phyloP scores from a whole-genome alignment of 305 asterid genomes.

The Euphrasia arctica region DNA sequence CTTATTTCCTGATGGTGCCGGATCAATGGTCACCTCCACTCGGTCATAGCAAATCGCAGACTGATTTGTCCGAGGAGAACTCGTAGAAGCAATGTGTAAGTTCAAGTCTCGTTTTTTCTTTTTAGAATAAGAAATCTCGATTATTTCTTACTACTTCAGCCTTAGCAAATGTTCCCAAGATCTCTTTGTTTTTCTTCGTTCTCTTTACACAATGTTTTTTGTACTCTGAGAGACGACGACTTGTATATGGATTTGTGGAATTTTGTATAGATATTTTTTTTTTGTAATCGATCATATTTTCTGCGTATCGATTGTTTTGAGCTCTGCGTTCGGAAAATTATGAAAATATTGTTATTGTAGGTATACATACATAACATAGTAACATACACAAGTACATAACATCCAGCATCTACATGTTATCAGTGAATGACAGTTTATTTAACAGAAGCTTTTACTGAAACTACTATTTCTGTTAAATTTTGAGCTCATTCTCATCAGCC shows the following conservation, averaged over 20 bases:
- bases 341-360: too few species aligned
- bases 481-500: slow-evolving; percentile 33
- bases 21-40: slow-evolving; percentile 44
- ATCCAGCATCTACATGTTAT: background rate
- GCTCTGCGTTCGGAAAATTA: too few species aligned
- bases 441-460: background rate
- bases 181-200: slow-evolving; percentile 5
- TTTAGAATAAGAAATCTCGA: slow-evolving; percentile 26
- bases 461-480: slow-evolving; percentile 21
- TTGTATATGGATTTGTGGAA: slow-evolving; percentile 28
- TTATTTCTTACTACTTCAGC: slow-evolving; percentile 25
- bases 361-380: too few species aligned
- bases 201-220: slow-evolving; percentile 8
- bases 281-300: background rate
- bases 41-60: slow-evolving; percentile 41
- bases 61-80: slow-evolving; percentile 53
- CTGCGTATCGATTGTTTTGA: background rate
- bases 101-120: slow-evolving; percentile 12
- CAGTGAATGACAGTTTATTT: background rate
- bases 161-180: slow-evolving; percentile 20
- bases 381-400: too few species aligned
- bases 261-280: slow-evolving; percentile 26
- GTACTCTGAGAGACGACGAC: slow-evolving; percentile 17
- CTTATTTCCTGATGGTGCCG: slow-evolving; percentile 71
- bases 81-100: slow-evolving; percentile 29